Conservation (phyloP, 345 rosid species). For the Bruguiera gymnorhiza region DNA sequence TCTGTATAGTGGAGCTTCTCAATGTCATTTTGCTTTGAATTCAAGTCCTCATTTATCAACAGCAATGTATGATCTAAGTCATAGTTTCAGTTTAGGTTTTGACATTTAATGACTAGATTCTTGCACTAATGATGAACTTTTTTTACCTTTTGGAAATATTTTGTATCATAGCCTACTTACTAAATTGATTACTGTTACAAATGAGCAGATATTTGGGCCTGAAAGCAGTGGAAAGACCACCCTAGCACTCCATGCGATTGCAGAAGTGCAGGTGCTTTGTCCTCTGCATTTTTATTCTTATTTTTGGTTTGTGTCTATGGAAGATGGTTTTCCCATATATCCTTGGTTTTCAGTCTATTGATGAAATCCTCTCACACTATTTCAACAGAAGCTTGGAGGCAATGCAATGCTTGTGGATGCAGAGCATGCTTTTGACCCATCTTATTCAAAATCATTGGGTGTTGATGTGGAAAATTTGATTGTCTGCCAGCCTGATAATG, state of each 20-base stretch:
- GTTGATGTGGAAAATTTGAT: slow-evolving; percentile 89
- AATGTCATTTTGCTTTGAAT: too few relatives aligned
- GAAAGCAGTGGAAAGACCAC: slow-evolving; percentile 98
- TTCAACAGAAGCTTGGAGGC: slow-evolving; percentile 86
- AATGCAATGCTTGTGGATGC: slow-evolving; percentile 99
- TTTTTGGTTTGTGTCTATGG: slow-evolving; percentile 12
- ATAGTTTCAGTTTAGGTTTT: neutral
- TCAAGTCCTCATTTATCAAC: too few relatives aligned
- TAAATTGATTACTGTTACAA: neutral
- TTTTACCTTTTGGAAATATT: neutral
- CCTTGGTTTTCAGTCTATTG: neutral
- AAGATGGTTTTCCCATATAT: neutral
- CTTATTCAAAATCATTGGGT: slow-evolving; percentile 90
- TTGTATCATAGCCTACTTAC: neutral
- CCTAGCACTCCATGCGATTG: slow-evolving; percentile 95
- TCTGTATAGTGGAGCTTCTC: neutral
- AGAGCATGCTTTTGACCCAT: slow-evolving; percentile 97
- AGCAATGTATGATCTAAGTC: too few relatives aligned
- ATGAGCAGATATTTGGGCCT: slow-evolving; percentile 80
- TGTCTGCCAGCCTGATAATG: slow-evolving; percentile 92
- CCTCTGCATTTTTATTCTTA: slow-evolving; percentile 8
- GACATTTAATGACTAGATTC: neutral
- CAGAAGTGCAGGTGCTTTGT: slow-evolving; percentile 82
- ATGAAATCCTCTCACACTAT: slow-evolving; percentile 4
- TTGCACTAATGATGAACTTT: neutral